Evolutionary conservation across 1,284 basidiomycete genomes (phyloP).

Genomic region (Ceraceosorus bombacis): DNA sequence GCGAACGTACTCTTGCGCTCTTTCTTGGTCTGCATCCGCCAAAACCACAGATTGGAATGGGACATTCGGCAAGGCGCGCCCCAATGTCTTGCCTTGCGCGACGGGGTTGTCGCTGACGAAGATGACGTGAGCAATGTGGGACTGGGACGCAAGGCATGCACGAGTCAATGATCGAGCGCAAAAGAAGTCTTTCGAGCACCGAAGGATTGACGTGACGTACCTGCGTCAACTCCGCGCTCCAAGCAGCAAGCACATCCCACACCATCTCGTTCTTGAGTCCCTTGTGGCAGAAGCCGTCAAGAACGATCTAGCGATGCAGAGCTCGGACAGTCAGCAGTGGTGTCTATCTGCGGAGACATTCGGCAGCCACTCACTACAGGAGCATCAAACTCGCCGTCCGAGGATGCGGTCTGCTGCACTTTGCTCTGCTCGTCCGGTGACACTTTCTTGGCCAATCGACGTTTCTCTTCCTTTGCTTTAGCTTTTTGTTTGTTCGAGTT

Average conservation of each 20-base stretch:
- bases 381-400: slow-evolving; percentile 7
- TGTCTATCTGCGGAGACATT: neutral
- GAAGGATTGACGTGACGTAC: too few relatives aligned
- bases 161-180: too few relatives aligned
- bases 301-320: slow-evolving; percentile 18
- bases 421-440: slow-evolving; percentile 1
- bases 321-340: neutral
- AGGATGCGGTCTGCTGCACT: neutral
- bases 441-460: neutral
- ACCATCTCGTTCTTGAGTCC: slow-evolving; percentile 60
- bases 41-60: slow-evolving; percentile 59
- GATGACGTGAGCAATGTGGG: slow-evolving; percentile 77
- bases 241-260: slow-evolving; percentile 69
- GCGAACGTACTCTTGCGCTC: slow-evolving; percentile 67
- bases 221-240: slow-evolving; percentile 62
- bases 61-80: slow-evolving; percentile 78
- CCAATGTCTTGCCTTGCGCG: slow-evolving; percentile 66
- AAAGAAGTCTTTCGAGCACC: too few relatives aligned
- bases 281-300: slow-evolving; percentile 42
- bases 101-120: slow-evolving; percentile 84
- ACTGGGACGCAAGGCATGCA: neutral
- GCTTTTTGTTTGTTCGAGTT: slow-evolving; percentile 47
- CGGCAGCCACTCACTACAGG: slow-evolving; percentile 2
- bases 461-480: neutral
- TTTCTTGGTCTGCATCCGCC: slow-evolving; percentile 70